Conservation (phyloP, 2,329 filamentous ascomycete species). For the Sporothrix humicola region DNA sequence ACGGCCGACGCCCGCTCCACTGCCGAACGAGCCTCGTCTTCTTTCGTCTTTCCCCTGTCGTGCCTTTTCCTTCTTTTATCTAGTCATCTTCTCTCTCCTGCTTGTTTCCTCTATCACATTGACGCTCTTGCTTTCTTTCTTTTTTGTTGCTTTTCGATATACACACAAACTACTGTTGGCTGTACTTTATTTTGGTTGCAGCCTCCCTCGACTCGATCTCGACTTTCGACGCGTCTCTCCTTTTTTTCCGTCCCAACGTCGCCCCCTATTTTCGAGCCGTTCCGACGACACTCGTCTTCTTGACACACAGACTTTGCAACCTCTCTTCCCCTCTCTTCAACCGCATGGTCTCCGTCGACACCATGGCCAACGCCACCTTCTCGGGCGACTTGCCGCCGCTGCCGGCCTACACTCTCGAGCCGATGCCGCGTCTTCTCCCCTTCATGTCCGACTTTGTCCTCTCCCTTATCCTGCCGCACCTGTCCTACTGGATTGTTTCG, state of each 20-base stretch:
- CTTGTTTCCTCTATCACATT: not conserved
- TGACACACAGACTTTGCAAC: not conserved
- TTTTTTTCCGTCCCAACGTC: not conserved
- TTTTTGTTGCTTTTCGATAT: constrained; percentile 4
- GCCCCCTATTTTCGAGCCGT: not conserved
- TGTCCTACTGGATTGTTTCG: constrained; percentile 88
- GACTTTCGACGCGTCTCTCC: not conserved
- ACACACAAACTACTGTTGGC: not conserved
- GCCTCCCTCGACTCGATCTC: not conserved
- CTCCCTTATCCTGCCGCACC: constrained; percentile 74
- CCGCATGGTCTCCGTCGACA: constrained; percentile 49
- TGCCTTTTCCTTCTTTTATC: constrained; percentile 16
- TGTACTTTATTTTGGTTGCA: not conserved
- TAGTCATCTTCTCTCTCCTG: not conserved
- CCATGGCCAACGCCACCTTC: constrained; percentile 60
- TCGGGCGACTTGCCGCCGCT: constrained; percentile 77
- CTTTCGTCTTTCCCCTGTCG: constrained; percentile 11
- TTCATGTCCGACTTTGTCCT: constrained; percentile 83
- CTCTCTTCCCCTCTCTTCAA: not conserved
- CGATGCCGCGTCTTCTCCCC: constrained; percentile 73
- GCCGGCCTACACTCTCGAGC: constrained; percentile 76
- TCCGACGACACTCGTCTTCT: not conserved
- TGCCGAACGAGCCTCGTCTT: constrained; percentile 33
- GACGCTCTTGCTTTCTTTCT: not conserved
- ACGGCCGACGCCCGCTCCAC: constrained; percentile 37